phyloP scores from a whole-genome alignment of 441 rosid species.

The Croton laevigatus region DNA sequence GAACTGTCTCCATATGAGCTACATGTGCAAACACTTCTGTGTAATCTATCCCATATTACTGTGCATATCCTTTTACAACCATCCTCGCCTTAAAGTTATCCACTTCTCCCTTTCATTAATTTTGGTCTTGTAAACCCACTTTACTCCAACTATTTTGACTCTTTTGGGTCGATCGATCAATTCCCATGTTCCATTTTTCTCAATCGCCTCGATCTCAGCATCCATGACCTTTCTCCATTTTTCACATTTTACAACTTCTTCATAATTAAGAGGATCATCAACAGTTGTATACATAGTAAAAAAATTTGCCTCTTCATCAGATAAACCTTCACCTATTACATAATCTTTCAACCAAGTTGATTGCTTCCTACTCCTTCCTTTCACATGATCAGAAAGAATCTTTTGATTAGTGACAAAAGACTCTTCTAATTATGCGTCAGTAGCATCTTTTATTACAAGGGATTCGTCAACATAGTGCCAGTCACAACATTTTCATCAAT shows the following conservation, averaged over 20 bases:
- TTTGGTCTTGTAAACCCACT: too few relatives aligned
- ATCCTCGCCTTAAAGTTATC: too few relatives aligned
- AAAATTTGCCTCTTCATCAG: background rate
- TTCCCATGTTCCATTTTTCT: background rate
- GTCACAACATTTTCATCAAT: too few relatives aligned
- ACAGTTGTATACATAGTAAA: too few relatives aligned
- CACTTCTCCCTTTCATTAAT: too few relatives aligned
- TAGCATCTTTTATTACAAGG: background rate
- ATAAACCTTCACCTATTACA: background rate
- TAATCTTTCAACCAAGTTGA: background rate
- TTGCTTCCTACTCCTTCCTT: background rate
- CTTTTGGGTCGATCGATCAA: background rate
- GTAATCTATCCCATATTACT: too few relatives aligned
- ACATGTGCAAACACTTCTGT: too few relatives aligned
- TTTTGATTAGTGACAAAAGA: background rate
- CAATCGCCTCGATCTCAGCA: background rate
- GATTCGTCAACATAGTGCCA: too few relatives aligned
- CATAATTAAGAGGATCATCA: background rate
- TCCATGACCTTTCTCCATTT: background rate
- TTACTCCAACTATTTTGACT: too few relatives aligned
- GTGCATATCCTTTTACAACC: too few relatives aligned
- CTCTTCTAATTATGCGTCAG: background rate
- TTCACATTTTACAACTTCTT: background rate
- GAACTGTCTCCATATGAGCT: too few relatives aligned
- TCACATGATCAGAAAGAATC: background rate